Evolutionary conservation across 106 monocot species (phyloP).

Genomic region (Acanthochlamys bracteata): DNA sequence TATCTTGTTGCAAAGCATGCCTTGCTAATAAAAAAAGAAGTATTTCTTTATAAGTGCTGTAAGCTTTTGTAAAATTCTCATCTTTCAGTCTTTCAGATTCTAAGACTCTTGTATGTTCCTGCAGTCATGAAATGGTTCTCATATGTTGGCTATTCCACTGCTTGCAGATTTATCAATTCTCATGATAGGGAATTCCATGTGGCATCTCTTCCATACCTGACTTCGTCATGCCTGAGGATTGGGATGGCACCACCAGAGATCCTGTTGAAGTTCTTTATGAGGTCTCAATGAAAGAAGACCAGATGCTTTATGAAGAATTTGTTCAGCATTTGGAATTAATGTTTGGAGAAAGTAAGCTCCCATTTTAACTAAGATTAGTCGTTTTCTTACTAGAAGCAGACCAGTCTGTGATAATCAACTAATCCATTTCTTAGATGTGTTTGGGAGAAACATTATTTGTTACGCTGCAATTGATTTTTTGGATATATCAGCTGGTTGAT

Average conservation of each 20-base stretch:
- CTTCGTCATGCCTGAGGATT: conserved; percentile 95
- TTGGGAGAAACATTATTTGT: too few species aligned
- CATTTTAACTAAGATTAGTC: neutral
- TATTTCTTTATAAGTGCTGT: neutral
- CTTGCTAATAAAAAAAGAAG: neutral
- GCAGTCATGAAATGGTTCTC: conserved; percentile 2
- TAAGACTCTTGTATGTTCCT: neutral
- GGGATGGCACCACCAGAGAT: conserved; percentile 89
- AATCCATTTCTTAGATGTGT: too few species aligned
- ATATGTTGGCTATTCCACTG: neutral
- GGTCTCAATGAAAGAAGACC: conserved; percentile 85
- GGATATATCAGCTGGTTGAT: too few species aligned
- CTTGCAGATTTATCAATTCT: conserved; percentile 76
- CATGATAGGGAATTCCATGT: conserved; percentile 96
- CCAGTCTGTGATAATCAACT: too few species aligned
- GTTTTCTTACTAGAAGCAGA: neutral
- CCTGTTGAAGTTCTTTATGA: conserved; percentile 93
- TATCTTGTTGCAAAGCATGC: neutral
- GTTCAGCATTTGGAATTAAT: conserved; percentile 72
- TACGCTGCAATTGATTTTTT: too few species aligned
- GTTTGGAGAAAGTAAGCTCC: conserved; percentile 70
- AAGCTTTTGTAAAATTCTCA: neutral
- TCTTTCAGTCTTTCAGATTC: too few species aligned
- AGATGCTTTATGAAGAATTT: conserved; percentile 88
- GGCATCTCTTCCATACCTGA: conserved; percentile 89